A percentile compares a stretch with the other conserved stretches of the same genome.
These are phyloP conservation scores for Cinnamomum chago DNA, from an alignment of 164 flowering plant species.

Conservation along the genomic window DNA sequence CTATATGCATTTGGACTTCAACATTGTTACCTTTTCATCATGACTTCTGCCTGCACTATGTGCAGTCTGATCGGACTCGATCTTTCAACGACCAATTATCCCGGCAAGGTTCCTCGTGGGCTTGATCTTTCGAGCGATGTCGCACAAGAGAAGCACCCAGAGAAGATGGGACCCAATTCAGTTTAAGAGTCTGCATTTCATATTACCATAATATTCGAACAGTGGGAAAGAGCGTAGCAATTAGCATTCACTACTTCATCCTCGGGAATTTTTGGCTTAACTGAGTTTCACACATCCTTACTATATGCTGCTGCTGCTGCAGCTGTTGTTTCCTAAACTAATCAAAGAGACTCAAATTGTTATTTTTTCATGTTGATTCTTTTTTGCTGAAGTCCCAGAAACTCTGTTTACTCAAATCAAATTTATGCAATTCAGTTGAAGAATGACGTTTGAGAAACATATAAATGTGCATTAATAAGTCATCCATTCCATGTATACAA, in stretches of 20 bases:
- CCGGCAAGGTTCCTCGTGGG: slow-evolving; percentile 71
- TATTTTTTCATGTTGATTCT: neutral
- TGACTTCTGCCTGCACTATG: neutral
- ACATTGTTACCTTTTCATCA: neutral
- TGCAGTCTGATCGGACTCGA: slow-evolving; percentile 65
- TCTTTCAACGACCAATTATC: slow-evolving; percentile 52
- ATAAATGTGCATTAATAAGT: too few relatives aligned
- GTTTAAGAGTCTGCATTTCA: neutral
- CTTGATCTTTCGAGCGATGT: slow-evolving; percentile 55
- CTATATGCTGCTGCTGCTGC: neutral
- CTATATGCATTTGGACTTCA: neutral
- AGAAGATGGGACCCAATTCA: slow-evolving; percentile 16
- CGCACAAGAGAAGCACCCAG: slow-evolving; percentile 28
- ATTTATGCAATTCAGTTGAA: neutral
- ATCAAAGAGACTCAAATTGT: neutral
- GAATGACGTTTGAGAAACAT: neutral
- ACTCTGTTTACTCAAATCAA: neutral
- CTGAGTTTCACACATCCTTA: neutral
- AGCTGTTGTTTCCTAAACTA: neutral
- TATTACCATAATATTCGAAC: neutral
- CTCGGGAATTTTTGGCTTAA: neutral
- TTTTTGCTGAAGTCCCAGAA: neutral
- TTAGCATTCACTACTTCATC: too few relatives aligned
- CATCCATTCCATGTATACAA: too few relatives aligned
- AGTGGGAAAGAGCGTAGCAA: neutral